Evolutionary conservation across 2,329 filamentous ascomycete species (phyloP), one percentile per base, ranked within the genome.

Genomic region (Samsoniella hepiali): DNA sequence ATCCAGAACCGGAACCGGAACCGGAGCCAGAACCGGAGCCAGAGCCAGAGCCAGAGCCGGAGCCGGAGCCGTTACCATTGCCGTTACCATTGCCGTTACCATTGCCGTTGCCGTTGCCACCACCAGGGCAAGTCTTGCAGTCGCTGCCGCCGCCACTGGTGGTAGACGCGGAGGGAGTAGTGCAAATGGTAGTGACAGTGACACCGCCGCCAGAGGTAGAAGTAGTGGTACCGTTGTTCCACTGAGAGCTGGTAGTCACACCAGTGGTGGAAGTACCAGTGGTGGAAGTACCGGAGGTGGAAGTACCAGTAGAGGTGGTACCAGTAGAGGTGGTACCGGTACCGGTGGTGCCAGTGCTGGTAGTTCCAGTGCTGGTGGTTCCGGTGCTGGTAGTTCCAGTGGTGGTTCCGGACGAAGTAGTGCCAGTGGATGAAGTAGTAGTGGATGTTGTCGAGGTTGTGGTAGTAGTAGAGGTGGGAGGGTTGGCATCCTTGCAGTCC

Each of bases 111-210:
- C 44, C 44, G 22, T 38, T 38, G 27, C 38, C 40, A 29, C 53
- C 34, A 17, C 60, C 60, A 6, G 50, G 51, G 53, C 60, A 63
- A 34, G 34, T 53, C 45, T 51, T 63, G 61, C 61, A 63, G 27
- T n/a, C 61, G 17, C 44, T 32, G 45, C 47, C 61, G 17, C 59
- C 22, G 11, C 32, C 31, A 29, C 34, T 36, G 31, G 54, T 53
- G 3, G 61, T 53, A 31, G 55, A 53, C 34, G 53, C 1, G n/a
- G 54, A 44, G 31, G 47, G 45, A 5, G 54, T 53, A 15, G 54
- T 54, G 55, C 54, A 63, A 13, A 53, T 58, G 49, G 61, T 63
- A 1, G 55, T 58, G 45, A 55, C 40, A 3, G 34, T 54, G 17
- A 29, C 44, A 36, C 22, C 9, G 44, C 60, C 60, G 13, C 60